phyloP scores from a whole-genome alignment of 805 yeast genomes.

The Pichia gijzeniarum region DNA sequence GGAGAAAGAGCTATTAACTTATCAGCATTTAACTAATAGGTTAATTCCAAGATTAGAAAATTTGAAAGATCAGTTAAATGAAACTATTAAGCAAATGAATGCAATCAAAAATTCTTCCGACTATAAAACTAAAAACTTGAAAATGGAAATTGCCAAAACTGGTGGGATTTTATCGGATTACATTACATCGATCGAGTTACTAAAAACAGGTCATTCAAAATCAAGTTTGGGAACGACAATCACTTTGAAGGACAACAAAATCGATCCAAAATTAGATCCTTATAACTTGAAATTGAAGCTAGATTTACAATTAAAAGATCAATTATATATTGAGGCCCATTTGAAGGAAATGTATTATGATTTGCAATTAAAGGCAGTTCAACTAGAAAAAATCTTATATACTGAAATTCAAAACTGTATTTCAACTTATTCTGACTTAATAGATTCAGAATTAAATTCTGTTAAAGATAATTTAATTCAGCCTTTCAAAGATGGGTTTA shows the following conservation, averaged over 20 bases:
- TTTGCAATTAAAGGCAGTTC: slow-evolving; percentile 58
- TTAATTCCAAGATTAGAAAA: slow-evolving; percentile 51
- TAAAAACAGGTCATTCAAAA: slow-evolving; percentile 32
- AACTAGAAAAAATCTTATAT: slow-evolving; percentile 57
- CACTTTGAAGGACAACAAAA: slow-evolving; percentile 17
- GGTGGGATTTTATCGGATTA: slow-evolving; percentile 49
- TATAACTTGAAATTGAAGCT: slow-evolving; percentile 53
- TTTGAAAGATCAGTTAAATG: slow-evolving; percentile 45
- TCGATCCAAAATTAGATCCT: slow-evolving; percentile 44
- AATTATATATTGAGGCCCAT: slow-evolving; percentile 56
- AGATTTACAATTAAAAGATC: slow-evolving; percentile 61
- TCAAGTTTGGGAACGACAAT: slow-evolving; percentile 28
- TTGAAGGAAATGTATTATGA: slow-evolving; percentile 59
- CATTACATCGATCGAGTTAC: slow-evolving; percentile 37
- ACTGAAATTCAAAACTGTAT: slow-evolving; percentile 55
- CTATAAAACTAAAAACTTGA: slow-evolving; percentile 50
- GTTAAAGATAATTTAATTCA: slow-evolving; percentile 46
- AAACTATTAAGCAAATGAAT: slow-evolving; percentile 48
- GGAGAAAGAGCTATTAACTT: slow-evolving; percentile 44
- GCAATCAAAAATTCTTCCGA: slow-evolving; percentile 44
- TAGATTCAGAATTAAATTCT: slow-evolving; percentile 44
- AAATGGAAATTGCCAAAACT: slow-evolving; percentile 55
- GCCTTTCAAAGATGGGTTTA: slow-evolving; percentile 44
- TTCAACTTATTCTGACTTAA: slow-evolving; percentile 42
- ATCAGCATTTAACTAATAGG: slow-evolving; percentile 42